These are phyloP conservation scores for Tephrocybe sp. DNA, from an alignment of 768 basidiomycete species.

Conservation along the genomic window DNA sequence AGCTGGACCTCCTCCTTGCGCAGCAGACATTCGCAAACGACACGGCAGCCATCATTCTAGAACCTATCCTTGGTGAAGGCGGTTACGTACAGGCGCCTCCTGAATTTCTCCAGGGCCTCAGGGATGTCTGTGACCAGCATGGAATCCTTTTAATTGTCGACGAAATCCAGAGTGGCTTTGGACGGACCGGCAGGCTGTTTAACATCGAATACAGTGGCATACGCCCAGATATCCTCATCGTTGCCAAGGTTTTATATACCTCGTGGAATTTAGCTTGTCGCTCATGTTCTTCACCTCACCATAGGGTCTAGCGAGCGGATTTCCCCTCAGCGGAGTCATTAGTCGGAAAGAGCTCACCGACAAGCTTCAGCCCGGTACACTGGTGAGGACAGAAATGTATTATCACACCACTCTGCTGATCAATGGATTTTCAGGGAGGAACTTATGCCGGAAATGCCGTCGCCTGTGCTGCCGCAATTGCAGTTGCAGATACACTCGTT, in stretches of 20 bases:
- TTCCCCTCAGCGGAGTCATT: conserved; percentile 86
- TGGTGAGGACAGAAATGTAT: conserved; percentile 42
- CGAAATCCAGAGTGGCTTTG: conserved; percentile 89
- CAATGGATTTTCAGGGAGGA: conserved; percentile 58
- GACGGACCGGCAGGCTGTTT: conserved; percentile 79
- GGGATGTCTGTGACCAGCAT: conserved; percentile 80
- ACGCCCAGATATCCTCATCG: conserved; percentile 80
- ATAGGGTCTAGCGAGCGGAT: conserved; percentile 84
- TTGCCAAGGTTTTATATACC: conserved; percentile 66
- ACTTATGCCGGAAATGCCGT: conserved; percentile 92
- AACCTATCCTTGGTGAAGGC: conserved; percentile 92
- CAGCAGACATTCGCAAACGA: conserved; percentile 84
- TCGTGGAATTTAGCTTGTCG: not conserved
- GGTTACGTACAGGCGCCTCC: conserved; percentile 89
- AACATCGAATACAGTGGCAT: conserved; percentile 79
- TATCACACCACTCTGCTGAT: not conserved
- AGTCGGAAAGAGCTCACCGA: conserved; percentile 79
- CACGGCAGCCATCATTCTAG: conserved; percentile 88
- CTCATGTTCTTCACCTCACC: not conserved
- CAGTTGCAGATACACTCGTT: conserved; percentile 71
- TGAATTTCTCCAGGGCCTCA: conserved; percentile 76
- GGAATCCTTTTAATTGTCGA: conserved; percentile 82
- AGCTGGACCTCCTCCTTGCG: conserved; percentile 71
- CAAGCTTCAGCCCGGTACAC: conserved; percentile 69
- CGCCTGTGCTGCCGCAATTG: conserved; percentile 83